These are phyloP conservation scores for Candida anutae DNA, from an alignment of 1,139 yeast species.

Conservation along the genomic window DNA sequence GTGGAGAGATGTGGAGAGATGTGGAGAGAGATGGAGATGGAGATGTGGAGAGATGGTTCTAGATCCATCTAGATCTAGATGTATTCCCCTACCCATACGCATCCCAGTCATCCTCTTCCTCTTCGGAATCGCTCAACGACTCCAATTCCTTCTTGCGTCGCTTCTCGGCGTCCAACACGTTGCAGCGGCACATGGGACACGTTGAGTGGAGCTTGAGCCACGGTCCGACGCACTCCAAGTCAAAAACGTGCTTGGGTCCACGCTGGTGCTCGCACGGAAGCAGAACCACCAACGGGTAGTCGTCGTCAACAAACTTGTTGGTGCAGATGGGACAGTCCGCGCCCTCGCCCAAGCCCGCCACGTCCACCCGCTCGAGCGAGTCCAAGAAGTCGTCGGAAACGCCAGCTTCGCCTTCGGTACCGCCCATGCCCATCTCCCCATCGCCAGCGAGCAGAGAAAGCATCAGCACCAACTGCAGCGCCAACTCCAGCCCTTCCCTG, in stretches of 20 bases:
- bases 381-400: conserved; percentile 68
- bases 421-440: neutral
- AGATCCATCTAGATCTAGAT: too few relatives aligned
- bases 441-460: conserved; percentile 12
- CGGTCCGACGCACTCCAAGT: conserved; percentile 83
- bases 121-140: conserved; percentile 52
- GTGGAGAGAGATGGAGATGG: too few relatives aligned
- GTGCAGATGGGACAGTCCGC: conserved; percentile 80
- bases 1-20: too few relatives aligned
- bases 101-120: conserved; percentile 67
- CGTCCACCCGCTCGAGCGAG: conserved; percentile 61
- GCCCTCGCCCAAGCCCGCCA: conserved; percentile 43
- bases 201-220: conserved; percentile 78
- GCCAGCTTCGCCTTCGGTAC: conserved; percentile 29
- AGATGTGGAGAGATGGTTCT: too few relatives aligned
- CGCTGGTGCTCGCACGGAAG: conserved; percentile 58
- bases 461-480: conserved; percentile 19
- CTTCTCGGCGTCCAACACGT: conserved; percentile 40
- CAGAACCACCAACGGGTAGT: conserved; percentile 71
- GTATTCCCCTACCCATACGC: conserved; percentile 48
- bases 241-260: conserved; percentile 58
- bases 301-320: conserved; percentile 59
- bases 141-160: conserved; percentile 38
- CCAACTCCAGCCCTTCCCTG: conserved; percentile 24
- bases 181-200: conserved; percentile 82